Conservation (phyloP, 306 rosid genomes). For the Oxytropis ochrocephala region DNA sequence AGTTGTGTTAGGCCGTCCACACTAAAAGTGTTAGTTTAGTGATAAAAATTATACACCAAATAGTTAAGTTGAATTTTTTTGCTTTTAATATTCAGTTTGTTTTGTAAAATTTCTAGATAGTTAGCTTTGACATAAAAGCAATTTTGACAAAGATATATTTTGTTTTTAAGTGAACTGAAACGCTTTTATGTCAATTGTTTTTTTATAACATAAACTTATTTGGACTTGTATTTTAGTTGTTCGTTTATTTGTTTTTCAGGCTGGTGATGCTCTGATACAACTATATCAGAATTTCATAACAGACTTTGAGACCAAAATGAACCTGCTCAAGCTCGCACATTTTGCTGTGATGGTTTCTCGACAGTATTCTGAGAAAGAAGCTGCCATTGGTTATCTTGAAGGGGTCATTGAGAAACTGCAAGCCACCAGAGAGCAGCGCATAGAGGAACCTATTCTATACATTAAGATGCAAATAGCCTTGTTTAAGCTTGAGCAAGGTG, state of each 20-base stretch:
- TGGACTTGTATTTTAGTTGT: neutral
- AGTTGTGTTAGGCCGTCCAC: too few species aligned
- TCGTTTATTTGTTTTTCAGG: conserved; percentile 40
- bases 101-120: too few species aligned
- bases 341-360: conserved; percentile 97
- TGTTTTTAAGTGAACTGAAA: too few species aligned
- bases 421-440: conserved; percentile 82
- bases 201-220: too few species aligned
- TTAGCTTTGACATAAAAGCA: too few species aligned
- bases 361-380: conserved; percentile 90
- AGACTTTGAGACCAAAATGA: conserved; percentile 95
- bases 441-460: conserved; percentile 85
- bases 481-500: conserved; percentile 82
- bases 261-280: conserved; percentile 97
- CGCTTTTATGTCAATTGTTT: too few species aligned
- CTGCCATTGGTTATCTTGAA: conserved; percentile 80
- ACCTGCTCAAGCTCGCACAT: conserved; percentile 98
- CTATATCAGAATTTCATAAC: conserved; percentile 95
- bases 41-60: too few species aligned
- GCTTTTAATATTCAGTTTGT: too few species aligned
- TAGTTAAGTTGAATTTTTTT: too few species aligned
- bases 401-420: conserved; percentile 90
- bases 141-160: too few species aligned
- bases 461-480: conserved; percentile 89
- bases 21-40: too few species aligned